Percentiles rank a stretch among this genome's conserved stretches.
These are phyloP conservation scores for Melastoma candidum DNA, from an alignment of 441 rosid species.

Conservation along the genomic window DNA sequence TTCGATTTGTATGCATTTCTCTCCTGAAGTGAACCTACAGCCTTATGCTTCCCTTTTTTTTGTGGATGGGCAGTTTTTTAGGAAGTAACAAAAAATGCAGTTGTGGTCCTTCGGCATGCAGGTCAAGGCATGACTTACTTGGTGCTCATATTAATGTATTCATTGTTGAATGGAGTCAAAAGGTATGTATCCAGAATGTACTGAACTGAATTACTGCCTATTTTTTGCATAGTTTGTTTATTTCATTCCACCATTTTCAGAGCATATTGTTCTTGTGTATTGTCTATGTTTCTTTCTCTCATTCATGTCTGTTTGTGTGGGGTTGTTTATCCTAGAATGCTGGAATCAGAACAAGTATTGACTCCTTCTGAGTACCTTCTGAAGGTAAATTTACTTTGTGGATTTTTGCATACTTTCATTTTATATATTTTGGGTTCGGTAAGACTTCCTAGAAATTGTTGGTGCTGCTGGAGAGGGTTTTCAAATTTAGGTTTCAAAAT, in stretches of 20 bases:
- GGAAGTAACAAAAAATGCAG: conserved; percentile 92
- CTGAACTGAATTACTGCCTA: too few species aligned
- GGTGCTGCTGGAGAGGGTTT: not conserved
- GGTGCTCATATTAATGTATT: conserved; percentile 99
- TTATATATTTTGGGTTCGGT: not conserved
- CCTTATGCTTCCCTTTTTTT: conserved; percentile 3
- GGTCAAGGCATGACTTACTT: conserved; percentile 79
- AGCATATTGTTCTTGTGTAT: too few species aligned
- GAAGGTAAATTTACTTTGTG: conserved; percentile 44
- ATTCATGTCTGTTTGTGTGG: conserved; percentile 3
- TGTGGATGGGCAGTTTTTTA: conserved; percentile 55
- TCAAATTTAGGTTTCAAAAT: not conserved
- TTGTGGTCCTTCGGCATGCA: conserved; percentile 95
- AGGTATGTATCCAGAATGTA: conserved; percentile 32
- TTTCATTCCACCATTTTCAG: too few species aligned
- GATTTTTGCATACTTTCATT: not conserved
- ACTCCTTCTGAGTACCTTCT: conserved; percentile 97
- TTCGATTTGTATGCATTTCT: too few species aligned
- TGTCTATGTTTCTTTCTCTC: too few species aligned
- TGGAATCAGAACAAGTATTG: conserved; percentile 98
- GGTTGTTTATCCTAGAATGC: conserved; percentile 71
- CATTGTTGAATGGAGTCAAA: conserved; percentile 99
- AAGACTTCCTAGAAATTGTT: not conserved
- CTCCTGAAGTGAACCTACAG: not conserved
- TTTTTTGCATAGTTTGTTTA: too few species aligned